Evolutionary conservation across 1,284 basidiomycete species (phyloP), one percentile per base, ranked within the genome.

Genomic region (Inonotus obliquus): DNA sequence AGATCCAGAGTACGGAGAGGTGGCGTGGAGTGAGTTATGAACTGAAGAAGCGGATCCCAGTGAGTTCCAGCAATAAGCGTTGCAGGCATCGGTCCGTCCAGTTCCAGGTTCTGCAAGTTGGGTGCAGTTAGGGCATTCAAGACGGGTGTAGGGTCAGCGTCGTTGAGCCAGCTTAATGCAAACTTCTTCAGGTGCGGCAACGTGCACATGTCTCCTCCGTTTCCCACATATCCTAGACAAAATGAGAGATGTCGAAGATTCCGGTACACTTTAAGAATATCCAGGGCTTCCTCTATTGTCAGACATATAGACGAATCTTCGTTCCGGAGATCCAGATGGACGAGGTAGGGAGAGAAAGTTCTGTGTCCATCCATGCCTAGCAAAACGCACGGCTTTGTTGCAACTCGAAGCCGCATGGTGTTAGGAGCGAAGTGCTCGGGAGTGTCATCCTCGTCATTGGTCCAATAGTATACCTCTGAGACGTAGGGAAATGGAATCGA

Each of bases 321-420:
- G 32, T 59, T 57, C 2, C 48, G 29, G 14, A 63, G 37, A 53
- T 57, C 47, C 27, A 62, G 60, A 41, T 62, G 60, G 29, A 59
- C 57, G n/a, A 63, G 48, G 47, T 54, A 59, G 9, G 51, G 57
- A 21, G 48, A 57, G n/a, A 60, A 60, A 11, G 45, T 23, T 49
- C 32, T 44, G n/a, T 60, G 59, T 23, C 51, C 39, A 6, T 60
- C 59, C 53, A 60, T 45, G 3, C 59, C 59, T 25, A 54, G 27
- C 4, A 60, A 25, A 9, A 60, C 19, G 23, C 59, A 60, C 2
- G 59, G 59, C n/a, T 55, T 54, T 29, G 45, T 60, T 38, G 52
- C 38, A 11, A 60, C 53, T 17, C 59, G 59, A 17, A 60, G 29
- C 14, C 48, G 59, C n/a, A 60, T 23, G 17, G 27, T 21, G 11